Evolutionary conservation across 495 filamentous ascomycete genomes (phyloP), one percentile per base, ranked within the genome.

Genomic region (Tuber borchii): DNA sequence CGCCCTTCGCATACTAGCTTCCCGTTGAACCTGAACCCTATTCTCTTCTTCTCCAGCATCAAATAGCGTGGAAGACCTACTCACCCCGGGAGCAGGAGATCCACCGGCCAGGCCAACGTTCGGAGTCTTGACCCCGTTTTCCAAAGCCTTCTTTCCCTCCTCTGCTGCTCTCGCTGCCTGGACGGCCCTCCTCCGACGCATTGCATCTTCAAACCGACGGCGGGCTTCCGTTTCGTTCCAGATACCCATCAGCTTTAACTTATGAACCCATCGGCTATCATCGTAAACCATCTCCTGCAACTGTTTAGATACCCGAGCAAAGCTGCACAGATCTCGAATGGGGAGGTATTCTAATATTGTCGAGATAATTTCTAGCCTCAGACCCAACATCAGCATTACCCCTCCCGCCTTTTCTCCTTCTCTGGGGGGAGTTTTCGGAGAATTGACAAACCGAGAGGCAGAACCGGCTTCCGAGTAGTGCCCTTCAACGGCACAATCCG

Each of bases 211-310:
- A 42, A 91, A 90, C 77, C 91, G 86, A 81, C 87, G 88, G 72
- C 95, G 87, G 0, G 95, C 95, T 82, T 97, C 95, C 8, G 85
- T 83, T 82, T 99, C 96, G 82, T 95, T 91, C 96, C 96, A 99
- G 79, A 92, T 91, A 9, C 91, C 93, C 89, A 99, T 97, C 43
- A 87, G 87, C 80, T 91, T 90, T 45, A 99, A 85, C 76, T 90
- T 88, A 73, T 91, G 90, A 70, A 97, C 91, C 95, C 95, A 99
- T 85, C 95, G 88, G 31, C 93, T 92, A 83, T 99, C 95, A 87
- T 99, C 96, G 85, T 98, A 98, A 17, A 96, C 96, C 94, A 99
- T 99, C 84, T 99, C 95, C 79, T 91, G 91, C 88, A 97, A 90
- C 69, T 93, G 92, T 83, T 89, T 91, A 73, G 93, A 97, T 43